phyloP scores from a whole-genome alignment of 768 basidiomycete genomes.

The Tulasnella sp. region DNA sequence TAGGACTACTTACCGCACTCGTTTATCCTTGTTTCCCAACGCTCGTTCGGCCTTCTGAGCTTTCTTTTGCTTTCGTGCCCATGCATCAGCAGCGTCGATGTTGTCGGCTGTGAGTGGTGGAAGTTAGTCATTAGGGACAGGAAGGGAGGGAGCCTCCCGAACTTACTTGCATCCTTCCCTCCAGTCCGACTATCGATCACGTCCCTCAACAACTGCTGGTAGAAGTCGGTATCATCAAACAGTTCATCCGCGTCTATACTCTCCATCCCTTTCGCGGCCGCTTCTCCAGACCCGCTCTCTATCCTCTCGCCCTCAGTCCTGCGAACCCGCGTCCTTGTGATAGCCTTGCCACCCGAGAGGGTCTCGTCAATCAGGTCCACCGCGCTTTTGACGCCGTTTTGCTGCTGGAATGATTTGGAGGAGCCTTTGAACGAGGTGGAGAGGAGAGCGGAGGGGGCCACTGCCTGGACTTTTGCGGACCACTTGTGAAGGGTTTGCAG shows the following conservation, averaged over 20 bases:
- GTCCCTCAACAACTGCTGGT: constrained; percentile 88
- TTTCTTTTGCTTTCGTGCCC: constrained; percentile 78
- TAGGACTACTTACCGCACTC: neutral
- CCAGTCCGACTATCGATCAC: constrained; percentile 64
- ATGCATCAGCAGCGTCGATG: constrained; percentile 15
- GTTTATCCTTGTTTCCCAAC: constrained; percentile 24
- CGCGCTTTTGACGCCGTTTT: constrained; percentile 57
- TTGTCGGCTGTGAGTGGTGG: neutral
- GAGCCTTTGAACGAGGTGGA: constrained; percentile 63
- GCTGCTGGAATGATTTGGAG: constrained; percentile 53
- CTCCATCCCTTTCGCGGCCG: constrained; percentile 42
- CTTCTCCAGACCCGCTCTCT: constrained; percentile 42
- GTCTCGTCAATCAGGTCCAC: constrained; percentile 79
- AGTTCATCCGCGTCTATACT: constrained; percentile 43
- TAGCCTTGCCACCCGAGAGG: constrained; percentile 58
- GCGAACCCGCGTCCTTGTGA: constrained; percentile 63
- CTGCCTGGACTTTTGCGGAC: constrained; percentile 94
- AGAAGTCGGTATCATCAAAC: constrained; percentile 92
- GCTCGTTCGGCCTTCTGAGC: constrained; percentile 31
- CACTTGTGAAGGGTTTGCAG: constrained; percentile 86
- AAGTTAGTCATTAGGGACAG: neutral
- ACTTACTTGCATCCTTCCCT: constrained; percentile 33
- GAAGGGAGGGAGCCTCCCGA: neutral
- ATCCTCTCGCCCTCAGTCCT: constrained; percentile 50
- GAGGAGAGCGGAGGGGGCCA: constrained; percentile 74